Percentiles rank a stretch among this genome's conserved stretches.
Conservation (phyloP, 1,139 yeast genomes). For the Nakaseomyces kungkrabaensis region DNA sequence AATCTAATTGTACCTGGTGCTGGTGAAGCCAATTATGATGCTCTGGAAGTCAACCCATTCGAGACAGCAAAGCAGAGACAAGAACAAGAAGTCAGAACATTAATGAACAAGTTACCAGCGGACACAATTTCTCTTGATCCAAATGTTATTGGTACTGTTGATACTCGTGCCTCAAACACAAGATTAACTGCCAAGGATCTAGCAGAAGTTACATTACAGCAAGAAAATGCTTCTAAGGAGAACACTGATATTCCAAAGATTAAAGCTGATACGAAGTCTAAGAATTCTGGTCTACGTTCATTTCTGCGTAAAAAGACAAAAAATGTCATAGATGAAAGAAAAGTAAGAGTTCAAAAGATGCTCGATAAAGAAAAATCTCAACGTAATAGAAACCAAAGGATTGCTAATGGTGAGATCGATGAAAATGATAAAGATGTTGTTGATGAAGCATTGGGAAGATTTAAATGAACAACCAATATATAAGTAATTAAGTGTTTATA, state of each 20-base stretch:
- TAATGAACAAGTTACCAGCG: constrained; percentile 82
- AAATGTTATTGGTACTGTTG: constrained; percentile 73
- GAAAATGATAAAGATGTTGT: constrained; percentile 29
- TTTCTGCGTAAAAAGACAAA: constrained; percentile 75
- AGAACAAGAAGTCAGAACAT: constrained; percentile 77
- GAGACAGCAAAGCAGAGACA: constrained; percentile 90
- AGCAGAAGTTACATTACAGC: constrained; percentile 36
- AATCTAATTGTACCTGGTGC: constrained; percentile 89
- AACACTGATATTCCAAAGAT: constrained; percentile 37
- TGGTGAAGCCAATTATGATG: constrained; percentile 97
- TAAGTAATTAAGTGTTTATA: not conserved
- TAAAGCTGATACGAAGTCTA: constrained; percentile 60
- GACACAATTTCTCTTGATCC: constrained; percentile 93
- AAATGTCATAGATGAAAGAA: constrained; percentile 83
- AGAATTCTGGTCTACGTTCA: constrained; percentile 74
- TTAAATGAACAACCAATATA: constrained; percentile 9
- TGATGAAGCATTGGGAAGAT: constrained; percentile 29
- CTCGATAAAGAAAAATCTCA: constrained; percentile 64
- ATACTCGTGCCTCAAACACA: constrained; percentile 51
- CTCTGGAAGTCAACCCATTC: constrained; percentile 86
- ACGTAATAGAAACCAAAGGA: constrained; percentile 46
- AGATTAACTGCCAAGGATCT: constrained; percentile 58
- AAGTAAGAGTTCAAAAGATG: constrained; percentile 69
- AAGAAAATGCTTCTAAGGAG: constrained; percentile 32
- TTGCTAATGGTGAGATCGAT: constrained; percentile 41